These are phyloP conservation scores for Abrus pulchellus DNA, from an alignment of 306 rosid species.

Conservation along the genomic window DNA sequence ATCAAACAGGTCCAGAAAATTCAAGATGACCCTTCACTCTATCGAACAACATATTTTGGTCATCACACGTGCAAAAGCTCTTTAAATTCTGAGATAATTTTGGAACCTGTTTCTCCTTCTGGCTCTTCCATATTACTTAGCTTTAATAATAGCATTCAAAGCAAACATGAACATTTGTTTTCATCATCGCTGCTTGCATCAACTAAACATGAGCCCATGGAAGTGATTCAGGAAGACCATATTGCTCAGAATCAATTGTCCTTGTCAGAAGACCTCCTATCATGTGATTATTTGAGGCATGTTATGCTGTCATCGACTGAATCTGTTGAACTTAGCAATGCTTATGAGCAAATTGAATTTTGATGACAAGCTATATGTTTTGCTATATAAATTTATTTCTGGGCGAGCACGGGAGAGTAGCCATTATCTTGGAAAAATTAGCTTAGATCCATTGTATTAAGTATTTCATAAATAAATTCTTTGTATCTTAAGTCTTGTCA, in stretches of 20 bases:
- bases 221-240: slow-evolving; percentile 5
- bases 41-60: slow-evolving; percentile 54
- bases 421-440: neutral
- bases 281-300: slow-evolving; percentile 11
- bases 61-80: slow-evolving; percentile 58
- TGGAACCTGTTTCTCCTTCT: slow-evolving; percentile 19
- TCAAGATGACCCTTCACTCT: slow-evolving; percentile 56
- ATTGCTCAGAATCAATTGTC: slow-evolving; percentile 6
- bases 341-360: slow-evolving; percentile 11
- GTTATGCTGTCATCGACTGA: neutral
- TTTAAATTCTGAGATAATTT: slow-evolving; percentile 45
- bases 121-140: slow-evolving; percentile 39
- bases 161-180: neutral
- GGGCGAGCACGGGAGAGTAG: neutral
- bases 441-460: too few relatives aligned
- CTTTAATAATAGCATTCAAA: slow-evolving; percentile 4
- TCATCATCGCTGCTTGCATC: slow-evolving; percentile 10
- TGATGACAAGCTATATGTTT: neutral
- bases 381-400: neutral
- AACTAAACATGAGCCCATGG: slow-evolving; percentile 5
- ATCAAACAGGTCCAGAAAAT: slow-evolving; percentile 70
- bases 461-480: too few relatives aligned
- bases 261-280: neutral
- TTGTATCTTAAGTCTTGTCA: too few relatives aligned
- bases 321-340: slow-evolving; percentile 9